phyloP scores from a whole-genome alignment of 1,284 basidiomycete species.

The Fistulina hepatica region DNA sequence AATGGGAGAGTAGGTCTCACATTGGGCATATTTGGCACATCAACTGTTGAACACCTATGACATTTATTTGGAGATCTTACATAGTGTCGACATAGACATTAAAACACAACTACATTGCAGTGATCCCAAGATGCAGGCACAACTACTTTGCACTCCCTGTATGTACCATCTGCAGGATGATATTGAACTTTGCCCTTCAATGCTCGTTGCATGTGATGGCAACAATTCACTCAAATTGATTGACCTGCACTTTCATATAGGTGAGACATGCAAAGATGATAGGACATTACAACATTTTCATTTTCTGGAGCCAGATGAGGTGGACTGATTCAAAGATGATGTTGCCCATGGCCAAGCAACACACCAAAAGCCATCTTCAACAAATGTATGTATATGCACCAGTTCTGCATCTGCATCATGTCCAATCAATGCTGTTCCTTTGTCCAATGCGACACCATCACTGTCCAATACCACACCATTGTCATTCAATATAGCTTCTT shows the following conservation, averaged over 20 bases:
- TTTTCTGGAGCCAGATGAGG: conserved; percentile 16
- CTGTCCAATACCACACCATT: too few species aligned
- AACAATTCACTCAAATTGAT: conserved; percentile 27
- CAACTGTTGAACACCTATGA: conserved; percentile 10
- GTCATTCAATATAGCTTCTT: too few species aligned
- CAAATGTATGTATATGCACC: too few species aligned
- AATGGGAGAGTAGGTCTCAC: too few species aligned
- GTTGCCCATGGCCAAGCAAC: too few species aligned
- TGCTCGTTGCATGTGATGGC: conserved; percentile 23
- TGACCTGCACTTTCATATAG: conserved; percentile 9
- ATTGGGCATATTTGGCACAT: neutral
- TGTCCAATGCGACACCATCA: too few species aligned
- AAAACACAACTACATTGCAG: conserved; percentile 1
- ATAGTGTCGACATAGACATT: neutral
- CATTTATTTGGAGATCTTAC: conserved; percentile 7
- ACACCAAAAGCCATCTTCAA: too few species aligned
- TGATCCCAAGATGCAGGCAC: conserved; percentile 6
- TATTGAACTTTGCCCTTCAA: conserved; percentile 11
- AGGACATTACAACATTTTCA: conserved; percentile 2
- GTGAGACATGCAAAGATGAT: conserved; percentile 15
- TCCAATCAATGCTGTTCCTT: too few species aligned
- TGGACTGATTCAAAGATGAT: conserved; percentile 24
- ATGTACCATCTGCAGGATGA: conserved; percentile 20
- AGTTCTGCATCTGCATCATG: too few species aligned
- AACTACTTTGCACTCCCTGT: conserved; percentile 13